Evolutionary conservation across 257 asterid species (phyloP).

Genomic region (Fraxinus pennsylvanica): DNA sequence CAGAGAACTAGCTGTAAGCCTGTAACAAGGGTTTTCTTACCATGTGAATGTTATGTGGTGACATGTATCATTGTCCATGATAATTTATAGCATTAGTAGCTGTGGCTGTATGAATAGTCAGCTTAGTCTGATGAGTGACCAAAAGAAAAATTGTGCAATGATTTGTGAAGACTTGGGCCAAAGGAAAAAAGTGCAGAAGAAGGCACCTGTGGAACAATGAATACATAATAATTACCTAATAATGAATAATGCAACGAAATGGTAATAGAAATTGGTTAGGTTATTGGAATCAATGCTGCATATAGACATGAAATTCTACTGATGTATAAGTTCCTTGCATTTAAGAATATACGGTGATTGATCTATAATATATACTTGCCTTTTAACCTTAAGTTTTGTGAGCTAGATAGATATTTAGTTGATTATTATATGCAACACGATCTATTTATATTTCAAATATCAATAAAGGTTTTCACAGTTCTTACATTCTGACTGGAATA

Average conservation of each 20-base stretch:
- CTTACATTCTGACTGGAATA: background rate
- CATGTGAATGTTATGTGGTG: too few relatives aligned
- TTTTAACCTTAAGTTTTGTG: background rate
- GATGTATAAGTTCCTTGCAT: background rate
- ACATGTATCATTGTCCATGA: too few relatives aligned
- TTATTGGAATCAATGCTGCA: background rate
- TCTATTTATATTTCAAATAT: background rate
- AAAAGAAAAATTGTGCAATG: background rate
- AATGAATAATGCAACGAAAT: background rate
- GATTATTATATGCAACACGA: background rate
- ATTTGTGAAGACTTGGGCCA: conserved; percentile 3
- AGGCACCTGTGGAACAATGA: background rate
- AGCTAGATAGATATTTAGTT: background rate
- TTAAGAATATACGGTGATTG: background rate
- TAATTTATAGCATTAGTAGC: background rate
- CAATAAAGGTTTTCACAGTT: background rate
- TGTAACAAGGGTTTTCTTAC: too few relatives aligned
- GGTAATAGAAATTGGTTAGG: background rate
- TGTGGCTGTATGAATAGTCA: background rate
- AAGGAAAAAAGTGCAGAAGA: background rate
- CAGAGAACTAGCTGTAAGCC: too few relatives aligned
- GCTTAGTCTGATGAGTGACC: background rate
- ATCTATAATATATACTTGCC: background rate
- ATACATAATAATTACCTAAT: background rate
- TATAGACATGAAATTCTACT: background rate